These are phyloP conservation scores for Fusarium nelsonii DNA, from an alignment of 2,329 filamentous ascomycete species.

Conservation along the genomic window DNA sequence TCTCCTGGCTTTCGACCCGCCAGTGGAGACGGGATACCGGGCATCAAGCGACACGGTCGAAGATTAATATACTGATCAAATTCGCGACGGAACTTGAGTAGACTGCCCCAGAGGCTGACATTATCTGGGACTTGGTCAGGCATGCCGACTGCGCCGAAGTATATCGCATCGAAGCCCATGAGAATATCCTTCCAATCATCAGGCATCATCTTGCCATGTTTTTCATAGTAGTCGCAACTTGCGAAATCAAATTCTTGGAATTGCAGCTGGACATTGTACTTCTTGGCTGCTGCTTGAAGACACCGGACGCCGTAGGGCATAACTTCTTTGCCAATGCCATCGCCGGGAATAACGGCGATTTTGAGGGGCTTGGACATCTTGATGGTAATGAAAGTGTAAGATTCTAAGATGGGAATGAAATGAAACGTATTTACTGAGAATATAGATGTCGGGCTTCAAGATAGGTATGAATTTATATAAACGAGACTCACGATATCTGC, in stretches of 20 bases:
- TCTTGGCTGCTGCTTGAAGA: conserved; percentile 63
- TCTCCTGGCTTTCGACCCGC: conserved; percentile 66
- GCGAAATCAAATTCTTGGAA: conserved; percentile 75
- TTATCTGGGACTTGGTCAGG: conserved; percentile 70
- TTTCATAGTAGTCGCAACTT: conserved; percentile 69
- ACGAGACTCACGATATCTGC: background rate
- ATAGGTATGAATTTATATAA: background rate
- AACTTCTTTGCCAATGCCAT: conserved; percentile 78
- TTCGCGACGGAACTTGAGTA: conserved; percentile 74
- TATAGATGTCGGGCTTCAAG: background rate
- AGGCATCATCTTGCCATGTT: conserved; percentile 59
- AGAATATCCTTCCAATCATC: conserved; percentile 64
- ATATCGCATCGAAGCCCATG: conserved; percentile 72
- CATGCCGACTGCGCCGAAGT: conserved; percentile 75
- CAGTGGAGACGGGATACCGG: conserved; percentile 70
- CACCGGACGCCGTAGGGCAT: conserved; percentile 72
- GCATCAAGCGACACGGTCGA: conserved; percentile 71
- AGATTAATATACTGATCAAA: conserved; percentile 78
- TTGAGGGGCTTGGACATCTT: conserved; percentile 53
- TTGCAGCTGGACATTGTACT: conserved; percentile 65
- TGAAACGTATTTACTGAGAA: too few species aligned
- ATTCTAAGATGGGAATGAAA: too few species aligned
- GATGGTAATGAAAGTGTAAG: background rate
- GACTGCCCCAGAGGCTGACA: conserved; percentile 74
- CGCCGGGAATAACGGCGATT: conserved; percentile 75